Conservation (phyloP, 2,329 filamentous ascomycete species). For the Dothistroma septosporum region DNA sequence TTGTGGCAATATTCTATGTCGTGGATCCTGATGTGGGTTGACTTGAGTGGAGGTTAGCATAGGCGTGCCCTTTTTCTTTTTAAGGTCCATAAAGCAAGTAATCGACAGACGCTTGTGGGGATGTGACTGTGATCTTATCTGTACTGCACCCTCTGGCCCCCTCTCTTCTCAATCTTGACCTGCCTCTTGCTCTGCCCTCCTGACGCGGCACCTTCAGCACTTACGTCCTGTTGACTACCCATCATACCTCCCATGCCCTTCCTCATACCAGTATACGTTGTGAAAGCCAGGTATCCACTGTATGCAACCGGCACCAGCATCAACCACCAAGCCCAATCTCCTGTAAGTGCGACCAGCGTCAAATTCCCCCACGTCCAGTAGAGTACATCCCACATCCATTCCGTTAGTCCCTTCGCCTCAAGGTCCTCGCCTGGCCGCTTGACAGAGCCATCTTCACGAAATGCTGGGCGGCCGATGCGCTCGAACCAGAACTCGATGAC, state of each 20-base stretch:
- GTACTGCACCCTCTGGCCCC: conserved; percentile 47
- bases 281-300: conserved; percentile 43
- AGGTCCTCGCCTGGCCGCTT: conserved; percentile 81
- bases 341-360: conserved; percentile 67
- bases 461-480: conserved; percentile 72
- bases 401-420: conserved; percentile 79
- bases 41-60: background rate
- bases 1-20: background rate
- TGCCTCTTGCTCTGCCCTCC: conserved; percentile 47
- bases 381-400: conserved; percentile 96
- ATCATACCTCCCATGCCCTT: conserved; percentile 41
- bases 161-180: conserved; percentile 51
- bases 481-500: conserved; percentile 84
- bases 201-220: conserved; percentile 10
- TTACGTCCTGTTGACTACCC: conserved; percentile 33
- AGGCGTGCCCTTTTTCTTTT: background rate
- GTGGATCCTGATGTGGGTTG: background rate
- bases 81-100: background rate
- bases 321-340: conserved; percentile 73
- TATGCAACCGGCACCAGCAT: conserved; percentile 44
- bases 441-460: conserved; percentile 58
- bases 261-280: conserved; percentile 44
- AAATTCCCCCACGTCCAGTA: conserved; percentile 89
- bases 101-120: background rate
- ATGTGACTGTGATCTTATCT: conserved; percentile 30